Percentiles rank a stretch among this genome's conserved stretches.
Evolutionary conservation across 2,329 filamentous ascomycete species (phyloP).

Genomic region (Cordyceps cateniannulata): DNA sequence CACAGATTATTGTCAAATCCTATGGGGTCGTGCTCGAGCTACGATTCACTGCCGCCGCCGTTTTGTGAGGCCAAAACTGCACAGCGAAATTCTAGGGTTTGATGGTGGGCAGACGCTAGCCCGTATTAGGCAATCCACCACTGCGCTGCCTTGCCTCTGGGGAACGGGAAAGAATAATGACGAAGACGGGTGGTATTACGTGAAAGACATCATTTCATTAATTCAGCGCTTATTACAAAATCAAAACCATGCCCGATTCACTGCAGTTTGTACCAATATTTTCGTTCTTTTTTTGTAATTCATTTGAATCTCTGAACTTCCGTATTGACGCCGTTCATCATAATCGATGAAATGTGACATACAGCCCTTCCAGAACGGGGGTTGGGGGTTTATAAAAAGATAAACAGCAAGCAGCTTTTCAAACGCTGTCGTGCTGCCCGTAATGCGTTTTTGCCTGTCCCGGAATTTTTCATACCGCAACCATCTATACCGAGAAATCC

Average conservation of each 20-base stretch:
- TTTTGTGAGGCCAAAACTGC: slow-evolving; percentile 34
- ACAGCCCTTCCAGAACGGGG: slow-evolving; percentile 55
- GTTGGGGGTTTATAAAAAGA: slow-evolving; percentile 35
- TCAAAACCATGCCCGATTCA: background rate
- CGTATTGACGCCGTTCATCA: slow-evolving; percentile 62
- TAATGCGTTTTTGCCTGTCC: slow-evolving; percentile 28
- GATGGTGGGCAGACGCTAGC: slow-evolving; percentile 31
- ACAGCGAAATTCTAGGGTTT: slow-evolving; percentile 41
- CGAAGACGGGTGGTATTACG: background rate
- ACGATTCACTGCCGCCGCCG: slow-evolving; percentile 24
- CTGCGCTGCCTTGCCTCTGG: slow-evolving; percentile 14
- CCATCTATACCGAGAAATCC: slow-evolving; percentile 16
- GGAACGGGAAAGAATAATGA: slow-evolving; percentile 11
- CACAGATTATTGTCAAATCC: slow-evolving; percentile 33
- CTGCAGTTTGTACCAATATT: background rate
- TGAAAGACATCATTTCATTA: background rate
- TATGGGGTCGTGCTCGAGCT: slow-evolving; percentile 25
- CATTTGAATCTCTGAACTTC: slow-evolving; percentile 45
- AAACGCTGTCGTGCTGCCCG: slow-evolving; percentile 21
- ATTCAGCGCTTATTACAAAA: background rate
- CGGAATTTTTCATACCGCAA: slow-evolving; percentile 22
- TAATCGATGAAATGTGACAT: slow-evolving; percentile 54
- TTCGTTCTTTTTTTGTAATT: slow-evolving; percentile 25
- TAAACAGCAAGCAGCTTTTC: slow-evolving; percentile 45
- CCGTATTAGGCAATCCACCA: slow-evolving; percentile 34